A percentile compares a stretch with the other conserved stretches of the same genome.
phyloP scores from a whole-genome alignment of 306 rosid species.

The Vicia faba region DNA sequence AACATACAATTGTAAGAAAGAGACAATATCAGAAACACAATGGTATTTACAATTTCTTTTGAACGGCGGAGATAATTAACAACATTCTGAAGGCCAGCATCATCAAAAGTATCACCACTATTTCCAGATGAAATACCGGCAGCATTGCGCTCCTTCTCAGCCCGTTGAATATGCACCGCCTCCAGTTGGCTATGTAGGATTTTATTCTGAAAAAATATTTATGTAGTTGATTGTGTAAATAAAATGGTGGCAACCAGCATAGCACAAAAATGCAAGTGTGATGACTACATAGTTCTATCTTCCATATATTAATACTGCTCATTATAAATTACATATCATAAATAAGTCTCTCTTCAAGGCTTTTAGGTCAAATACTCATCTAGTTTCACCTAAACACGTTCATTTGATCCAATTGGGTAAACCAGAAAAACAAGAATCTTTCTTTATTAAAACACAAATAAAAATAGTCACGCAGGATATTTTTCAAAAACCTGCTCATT shows the following conservation, averaged over 20 bases:
- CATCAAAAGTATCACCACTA: constrained; percentile 49
- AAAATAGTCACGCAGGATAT: constrained; percentile 1
- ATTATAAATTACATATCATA: constrained; percentile 10
- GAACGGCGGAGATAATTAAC: constrained; percentile 82
- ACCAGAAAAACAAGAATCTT: neutral
- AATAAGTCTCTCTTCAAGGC: neutral
- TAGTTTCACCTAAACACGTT: neutral
- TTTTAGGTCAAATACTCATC: neutral
- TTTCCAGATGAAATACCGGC: constrained; percentile 66
- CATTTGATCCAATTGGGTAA: neutral
- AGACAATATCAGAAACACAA: constrained; percentile 19
- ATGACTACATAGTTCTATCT: neutral
- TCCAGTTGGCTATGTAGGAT: constrained; percentile 83
- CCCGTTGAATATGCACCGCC: constrained; percentile 86
- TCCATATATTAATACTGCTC: constrained; percentile 1
- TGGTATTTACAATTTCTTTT: constrained; percentile 78
- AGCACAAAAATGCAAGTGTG: neutral
- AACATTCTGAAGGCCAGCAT: constrained; percentile 74
- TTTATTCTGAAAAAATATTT: constrained; percentile 64
- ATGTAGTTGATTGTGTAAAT: constrained; percentile 13
- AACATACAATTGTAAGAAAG: constrained; percentile 9
- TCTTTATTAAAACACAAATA: neutral
- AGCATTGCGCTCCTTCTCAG: constrained; percentile 78
- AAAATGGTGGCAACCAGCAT: neutral
- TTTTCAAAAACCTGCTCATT: constrained; percentile 77